These are phyloP conservation scores for Biancaea sappan DNA, from an alignment of 306 rosid species.

Conservation along the genomic window DNA sequence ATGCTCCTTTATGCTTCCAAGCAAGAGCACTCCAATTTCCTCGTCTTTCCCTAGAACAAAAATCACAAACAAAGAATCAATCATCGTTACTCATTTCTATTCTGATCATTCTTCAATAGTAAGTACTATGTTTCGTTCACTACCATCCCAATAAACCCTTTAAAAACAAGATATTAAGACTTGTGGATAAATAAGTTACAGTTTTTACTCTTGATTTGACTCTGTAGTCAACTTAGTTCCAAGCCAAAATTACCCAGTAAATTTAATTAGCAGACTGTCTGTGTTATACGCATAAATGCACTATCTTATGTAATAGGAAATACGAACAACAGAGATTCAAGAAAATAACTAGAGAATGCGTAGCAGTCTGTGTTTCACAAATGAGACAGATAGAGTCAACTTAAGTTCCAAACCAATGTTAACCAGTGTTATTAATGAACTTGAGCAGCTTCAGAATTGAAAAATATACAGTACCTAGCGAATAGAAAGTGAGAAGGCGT, in stretches of 20 bases:
- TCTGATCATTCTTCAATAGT: neutral
- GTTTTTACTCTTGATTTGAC: conserved; percentile 1
- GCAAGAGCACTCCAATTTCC: neutral
- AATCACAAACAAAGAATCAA: neutral
- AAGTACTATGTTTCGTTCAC: neutral
- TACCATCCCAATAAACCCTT: neutral
- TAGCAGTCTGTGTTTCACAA: neutral
- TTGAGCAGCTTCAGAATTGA: neutral
- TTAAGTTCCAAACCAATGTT: conserved; percentile 31
- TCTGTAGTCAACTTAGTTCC: conserved; percentile 24
- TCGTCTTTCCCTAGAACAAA: conserved; percentile 2
- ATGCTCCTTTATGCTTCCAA: neutral
- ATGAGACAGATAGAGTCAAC: conserved; percentile 30
- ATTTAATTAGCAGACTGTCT: neutral
- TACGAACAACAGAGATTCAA: neutral
- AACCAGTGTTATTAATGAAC: neutral
- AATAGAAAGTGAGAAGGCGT: neutral
- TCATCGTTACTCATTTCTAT: neutral
- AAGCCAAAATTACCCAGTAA: neutral
- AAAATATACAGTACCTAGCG: conserved; percentile 10
- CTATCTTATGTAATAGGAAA: neutral
- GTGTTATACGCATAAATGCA: neutral
- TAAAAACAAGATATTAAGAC: neutral
- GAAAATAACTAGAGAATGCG: neutral
- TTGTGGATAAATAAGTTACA: neutral